Evolutionary conservation across 768 basidiomycete genomes (phyloP).

Genomic region (Artomyces pyxidatus): DNA sequence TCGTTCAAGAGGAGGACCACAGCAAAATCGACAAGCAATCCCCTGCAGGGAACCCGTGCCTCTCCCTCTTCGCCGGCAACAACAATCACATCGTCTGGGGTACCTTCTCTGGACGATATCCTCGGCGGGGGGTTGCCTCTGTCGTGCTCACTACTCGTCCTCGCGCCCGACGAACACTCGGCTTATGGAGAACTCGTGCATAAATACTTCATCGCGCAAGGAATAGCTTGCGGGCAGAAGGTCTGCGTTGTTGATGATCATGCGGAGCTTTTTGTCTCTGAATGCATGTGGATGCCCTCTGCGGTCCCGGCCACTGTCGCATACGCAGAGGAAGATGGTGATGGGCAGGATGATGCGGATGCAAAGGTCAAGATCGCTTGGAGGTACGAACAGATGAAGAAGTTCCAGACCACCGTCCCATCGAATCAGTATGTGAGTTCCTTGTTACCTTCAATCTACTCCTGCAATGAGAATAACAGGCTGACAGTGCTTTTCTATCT

Average conservation of each 20-base stretch:
- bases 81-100: constrained; percentile 70
- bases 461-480: constrained; percentile 2
- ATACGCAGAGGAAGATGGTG: constrained; percentile 30
- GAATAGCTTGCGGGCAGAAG: constrained; percentile 62
- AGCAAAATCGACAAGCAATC: constrained; percentile 33
- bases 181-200: constrained; percentile 79
- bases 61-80: constrained; percentile 52
- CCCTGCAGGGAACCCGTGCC: constrained; percentile 45
- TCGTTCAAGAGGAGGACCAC: constrained; percentile 68
- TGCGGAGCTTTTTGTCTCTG: constrained; percentile 48
- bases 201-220: constrained; percentile 87
- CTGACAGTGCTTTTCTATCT: constrained; percentile 5
- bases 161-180: constrained; percentile 83
- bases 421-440: constrained; percentile 39
- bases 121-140: constrained; percentile 88
- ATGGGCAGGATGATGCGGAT: constrained; percentile 28
- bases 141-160: constrained; percentile 60
- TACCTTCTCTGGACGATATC: constrained; percentile 91
- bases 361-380: constrained; percentile 91
- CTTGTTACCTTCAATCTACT: background rate
- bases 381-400: constrained; percentile 92
- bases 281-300: constrained; percentile 74
- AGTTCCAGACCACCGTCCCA: constrained; percentile 78
- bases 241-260: constrained; percentile 59
- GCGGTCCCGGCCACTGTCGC: constrained; percentile 13